These are phyloP conservation scores for Trichoderma sp. DNA, from an alignment of 2,329 filamentous ascomycete species.

Conservation along the genomic window DNA sequence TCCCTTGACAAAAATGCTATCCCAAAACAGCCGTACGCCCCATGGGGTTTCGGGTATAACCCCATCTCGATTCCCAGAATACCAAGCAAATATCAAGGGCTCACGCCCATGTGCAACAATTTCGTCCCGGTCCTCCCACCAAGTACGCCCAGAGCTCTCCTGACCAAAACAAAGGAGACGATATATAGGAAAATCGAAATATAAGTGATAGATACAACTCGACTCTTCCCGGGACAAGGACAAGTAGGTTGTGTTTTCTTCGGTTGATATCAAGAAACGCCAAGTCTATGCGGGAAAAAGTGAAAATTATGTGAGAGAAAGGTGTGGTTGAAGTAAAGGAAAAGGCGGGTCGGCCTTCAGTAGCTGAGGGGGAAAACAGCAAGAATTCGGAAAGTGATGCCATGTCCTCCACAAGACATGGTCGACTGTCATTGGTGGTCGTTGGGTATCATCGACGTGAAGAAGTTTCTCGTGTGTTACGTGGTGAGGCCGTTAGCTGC, in stretches of 20 bases:
- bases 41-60: slow-evolving; percentile 27
- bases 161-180: slow-evolving; percentile 35
- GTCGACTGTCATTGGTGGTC: slow-evolving; percentile 23
- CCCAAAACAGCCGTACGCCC: slow-evolving; percentile 31
- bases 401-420: slow-evolving; percentile 16
- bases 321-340: slow-evolving; percentile 5
- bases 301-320: slow-evolving; percentile 30
- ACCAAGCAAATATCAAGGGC: slow-evolving; percentile 32
- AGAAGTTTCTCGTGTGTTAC: slow-evolving; percentile 8
- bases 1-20: slow-evolving; percentile 26
- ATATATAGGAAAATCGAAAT: slow-evolving; percentile 31
- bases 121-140: slow-evolving; percentile 31
- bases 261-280: slow-evolving; percentile 35
- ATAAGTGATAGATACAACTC: slow-evolving; percentile 38
- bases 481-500: background rate
- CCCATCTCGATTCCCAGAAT: slow-evolving; percentile 31
- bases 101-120: slow-evolving; percentile 34
- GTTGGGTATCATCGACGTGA: slow-evolving; percentile 28
- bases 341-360: background rate
- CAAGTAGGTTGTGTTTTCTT: slow-evolving; percentile 26
- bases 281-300: slow-evolving; percentile 40
- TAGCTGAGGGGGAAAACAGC: background rate
- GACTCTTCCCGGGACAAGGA: slow-evolving; percentile 24
- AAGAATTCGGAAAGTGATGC: slow-evolving; percentile 31
- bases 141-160: slow-evolving; percentile 34